Base-by-base conservation (phyloP, 208 protist species). In the Strigomonas oncopelti region DNA sequence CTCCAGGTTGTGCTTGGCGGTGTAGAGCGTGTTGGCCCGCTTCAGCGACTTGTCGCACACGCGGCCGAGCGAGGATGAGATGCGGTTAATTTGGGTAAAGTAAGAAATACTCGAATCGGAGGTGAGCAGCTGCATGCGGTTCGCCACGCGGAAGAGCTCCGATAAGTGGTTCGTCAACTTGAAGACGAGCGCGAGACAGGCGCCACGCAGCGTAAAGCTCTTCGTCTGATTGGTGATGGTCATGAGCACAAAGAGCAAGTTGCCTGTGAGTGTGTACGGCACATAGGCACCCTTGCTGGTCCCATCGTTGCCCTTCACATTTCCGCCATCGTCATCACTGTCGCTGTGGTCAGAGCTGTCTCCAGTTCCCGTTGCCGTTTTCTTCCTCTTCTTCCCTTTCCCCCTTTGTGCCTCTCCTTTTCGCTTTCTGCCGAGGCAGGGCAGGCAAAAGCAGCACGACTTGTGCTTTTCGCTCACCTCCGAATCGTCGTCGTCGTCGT, bases 91-190 rank as follows among this genome's bases (percentile, higher is more conserved):
- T 18, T 65, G 69, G 3, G 68, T 22, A 69, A 80, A 86, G 57
- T 77, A 78, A 28, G 24, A 67, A 22, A 77, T 69, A 67, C 81
- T 86, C 16, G 61, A 65, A 14, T 67, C 46, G 5, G 81, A 80
- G 1, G 71, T 80, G 27, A 86, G 72, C 64, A 86, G 69, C 69
- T 86, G 77, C 67, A 86, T 77, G 9, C 68, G 71, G 7, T 36
- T 70, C 38, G 75, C 77, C 1, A 69, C 72, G 5, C 42, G 38
- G 38, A 73, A 65, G 22, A 82, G 62, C 68, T 83, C 77, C 27
- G 72, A 54, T 5, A 78, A 32, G 28, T 76, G 77, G 54, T 77
- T 80, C 0, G 81, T 80, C 28, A 76, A 25, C 25, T 77, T 72
- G 32, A 77, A 77, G 45, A 81, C 82, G 32, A 82, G 20, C 61